Base-by-base conservation (phyloP, 2,329 filamentous ascomycete genomes). In the Thielaviopsis punctulata region DNA sequence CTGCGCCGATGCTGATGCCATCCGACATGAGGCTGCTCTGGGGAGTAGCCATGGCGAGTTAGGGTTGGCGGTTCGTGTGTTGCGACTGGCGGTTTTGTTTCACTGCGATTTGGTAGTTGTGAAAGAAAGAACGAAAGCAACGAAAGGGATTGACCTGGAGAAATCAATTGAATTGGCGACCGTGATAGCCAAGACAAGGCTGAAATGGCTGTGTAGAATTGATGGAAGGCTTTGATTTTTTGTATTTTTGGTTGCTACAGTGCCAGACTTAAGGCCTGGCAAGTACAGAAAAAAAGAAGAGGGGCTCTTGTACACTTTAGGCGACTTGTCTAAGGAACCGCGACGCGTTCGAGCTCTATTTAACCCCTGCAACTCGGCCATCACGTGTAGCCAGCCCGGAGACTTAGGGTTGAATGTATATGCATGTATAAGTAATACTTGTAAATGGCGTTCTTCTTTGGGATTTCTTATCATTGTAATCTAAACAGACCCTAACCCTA, bases 1-100 rank as follows among this genome's bases (percentile, higher is more conserved):
- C 60, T 39, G 64, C 64, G 46, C 65, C 61, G 56, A 68, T 65
- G 45, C 69, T 70, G 48, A 68, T 66, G 53, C 67, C 72, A 59
- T 79, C 76, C 56, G 76, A 79, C 73, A 78, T 78, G 59, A 70
- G 64, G 59, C 48, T 54, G 27, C 48, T 50, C 48, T 54, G 48
- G 7, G 53, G 53, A 10, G 53, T 55, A 44, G 53, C 46, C 53
- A 55, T 55, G 45, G 25, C 44, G 25, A 21, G 18, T 43, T 22
- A 36, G 45, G 36, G 18, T 49, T 22, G 27, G 15, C 36, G n/a
- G 25, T n/a, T 21, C 7, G n/a, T 18, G 1, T 19, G 30, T 25
- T 48, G 45, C 45, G 18, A 15, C 25, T 46, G 45, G 18, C 12
- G 19, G 12, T 18, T 4, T 5, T n/a, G 45, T 10, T 23, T 18